phyloP scores from a whole-genome alignment of 1,284 basidiomycete genomes.

The Naganishia liquefaciens region DNA sequence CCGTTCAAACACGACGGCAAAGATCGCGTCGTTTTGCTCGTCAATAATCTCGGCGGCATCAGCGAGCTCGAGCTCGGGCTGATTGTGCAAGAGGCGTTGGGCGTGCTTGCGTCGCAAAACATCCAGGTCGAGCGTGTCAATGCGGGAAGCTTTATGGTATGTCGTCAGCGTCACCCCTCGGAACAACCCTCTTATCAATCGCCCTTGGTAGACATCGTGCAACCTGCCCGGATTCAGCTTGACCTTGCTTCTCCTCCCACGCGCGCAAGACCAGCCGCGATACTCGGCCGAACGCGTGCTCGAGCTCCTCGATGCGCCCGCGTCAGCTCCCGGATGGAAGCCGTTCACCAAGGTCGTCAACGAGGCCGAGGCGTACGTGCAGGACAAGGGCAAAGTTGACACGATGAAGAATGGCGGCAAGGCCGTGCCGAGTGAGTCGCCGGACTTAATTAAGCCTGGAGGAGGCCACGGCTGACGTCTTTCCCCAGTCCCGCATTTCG shows the following conservation, averaged over 20 bases:
- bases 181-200: neutral
- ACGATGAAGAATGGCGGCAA: constrained; percentile 40
- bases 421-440: constrained; percentile 43
- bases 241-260: constrained; percentile 77
- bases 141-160: constrained; percentile 79
- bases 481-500: constrained; percentile 31
- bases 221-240: constrained; percentile 95
- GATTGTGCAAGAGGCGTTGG: constrained; percentile 65
- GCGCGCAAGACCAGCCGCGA: constrained; percentile 49
- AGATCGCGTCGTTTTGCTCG: constrained; percentile 60
- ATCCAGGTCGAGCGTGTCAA: constrained; percentile 67
- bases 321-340: constrained; percentile 80
- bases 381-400: constrained; percentile 30
- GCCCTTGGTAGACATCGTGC: constrained; percentile 68
- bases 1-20: constrained; percentile 69
- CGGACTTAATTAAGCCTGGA: neutral
- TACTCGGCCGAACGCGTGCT: constrained; percentile 62
- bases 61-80: constrained; percentile 81
- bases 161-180: constrained; percentile 34
- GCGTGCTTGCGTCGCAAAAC: constrained; percentile 60
- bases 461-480: neutral
- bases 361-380: constrained; percentile 19
- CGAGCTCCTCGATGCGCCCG: constrained; percentile 72
- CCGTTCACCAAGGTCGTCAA: constrained; percentile 44
- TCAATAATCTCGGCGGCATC: constrained; percentile 68